Evolutionary conservation across 2,329 filamentous ascomycete species (phyloP).

Genomic region (Venturia aucupariae): DNA sequence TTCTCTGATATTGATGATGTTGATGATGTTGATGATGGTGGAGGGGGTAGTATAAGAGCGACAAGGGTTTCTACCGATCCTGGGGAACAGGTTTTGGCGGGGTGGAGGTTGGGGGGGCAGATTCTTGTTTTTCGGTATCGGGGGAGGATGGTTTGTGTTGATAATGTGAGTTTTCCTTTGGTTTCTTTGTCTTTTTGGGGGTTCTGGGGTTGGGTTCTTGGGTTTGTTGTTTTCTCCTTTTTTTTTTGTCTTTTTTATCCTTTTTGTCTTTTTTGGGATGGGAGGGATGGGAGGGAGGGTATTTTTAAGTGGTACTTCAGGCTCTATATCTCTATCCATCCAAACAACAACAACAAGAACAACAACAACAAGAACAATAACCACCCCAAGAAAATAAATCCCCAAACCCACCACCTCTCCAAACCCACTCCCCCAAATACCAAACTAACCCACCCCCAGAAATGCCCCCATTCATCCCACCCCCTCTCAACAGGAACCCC

Average conservation of each 20-base stretch:
- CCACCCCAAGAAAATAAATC: too few species aligned
- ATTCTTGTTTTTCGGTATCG: slow-evolving; percentile 57
- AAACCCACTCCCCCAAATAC: neutral
- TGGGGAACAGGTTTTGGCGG: neutral
- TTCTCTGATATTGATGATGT: too few species aligned
- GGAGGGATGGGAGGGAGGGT: too few species aligned
- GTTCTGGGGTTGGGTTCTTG: neutral
- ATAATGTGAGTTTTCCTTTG: slow-evolving; percentile 43
- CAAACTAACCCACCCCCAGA: neutral
- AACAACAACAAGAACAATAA: too few species aligned
- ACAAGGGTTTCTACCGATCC: neutral
- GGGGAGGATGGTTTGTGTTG: slow-evolving; percentile 56
- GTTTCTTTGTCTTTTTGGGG: neutral
- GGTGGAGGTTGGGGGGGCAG: slow-evolving; percentile 39
- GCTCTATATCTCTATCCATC: too few species aligned
- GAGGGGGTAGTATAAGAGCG: neutral
- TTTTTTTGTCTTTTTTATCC: too few species aligned
- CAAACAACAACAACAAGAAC: too few species aligned
- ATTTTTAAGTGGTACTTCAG: too few species aligned
- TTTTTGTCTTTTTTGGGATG: too few species aligned
- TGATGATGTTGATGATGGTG: neutral
- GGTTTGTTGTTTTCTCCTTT: too few species aligned
- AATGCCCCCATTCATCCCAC: slow-evolving; percentile 58
- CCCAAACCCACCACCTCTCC: neutral
- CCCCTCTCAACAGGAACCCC: slow-evolving; percentile 53